Percentiles rank a stretch among this genome's conserved stretches.
Evolutionary conservation across 106 monocot genomes (phyloP).

Genomic region (Acorus calamus): DNA sequence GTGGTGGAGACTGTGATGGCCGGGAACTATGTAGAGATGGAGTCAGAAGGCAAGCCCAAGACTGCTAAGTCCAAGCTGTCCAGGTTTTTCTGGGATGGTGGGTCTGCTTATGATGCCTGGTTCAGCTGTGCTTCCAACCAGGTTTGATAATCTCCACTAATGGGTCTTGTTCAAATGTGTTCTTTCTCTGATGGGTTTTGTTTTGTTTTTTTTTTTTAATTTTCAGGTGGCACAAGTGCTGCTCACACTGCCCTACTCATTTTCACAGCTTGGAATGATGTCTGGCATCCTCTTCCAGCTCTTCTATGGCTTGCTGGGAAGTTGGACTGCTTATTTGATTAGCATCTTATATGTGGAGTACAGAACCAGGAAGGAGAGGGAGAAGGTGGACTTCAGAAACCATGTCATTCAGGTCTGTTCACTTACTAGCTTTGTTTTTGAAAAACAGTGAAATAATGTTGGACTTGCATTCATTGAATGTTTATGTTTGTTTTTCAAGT

Average conservation of each 20-base stretch:
- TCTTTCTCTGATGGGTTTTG: not conserved
- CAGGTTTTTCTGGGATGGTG: constrained; percentile 61
- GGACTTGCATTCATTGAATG: not conserved
- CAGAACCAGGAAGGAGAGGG: constrained; percentile 72
- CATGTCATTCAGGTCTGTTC: constrained; percentile 56
- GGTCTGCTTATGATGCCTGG: constrained; percentile 73
- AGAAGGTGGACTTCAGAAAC: constrained; percentile 66
- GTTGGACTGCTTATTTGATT: constrained; percentile 79
- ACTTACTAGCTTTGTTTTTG: too few species aligned
- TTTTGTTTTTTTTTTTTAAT: not conserved
- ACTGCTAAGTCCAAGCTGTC: constrained; percentile 54
- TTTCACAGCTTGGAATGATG: constrained; percentile 67
- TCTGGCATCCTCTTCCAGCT: constrained; percentile 56
- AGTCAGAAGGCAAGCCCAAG: constrained; percentile 33
- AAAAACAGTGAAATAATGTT: not conserved
- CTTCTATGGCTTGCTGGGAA: constrained; percentile 60
- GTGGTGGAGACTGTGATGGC: constrained; percentile 44
- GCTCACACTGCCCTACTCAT: constrained; percentile 65
- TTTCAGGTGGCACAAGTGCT: constrained; percentile 69
- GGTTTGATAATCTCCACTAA: constrained; percentile 9
- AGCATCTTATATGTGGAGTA: constrained; percentile 70
- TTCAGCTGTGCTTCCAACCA: constrained; percentile 82
- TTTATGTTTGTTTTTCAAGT: constrained; percentile 19
- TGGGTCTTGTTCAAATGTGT: too few species aligned
- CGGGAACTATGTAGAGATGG: constrained; percentile 71